These are phyloP conservation scores for Trypanosoma mega DNA, from an alignment of 208 protist genomes.

Conservation along the genomic window DNA sequence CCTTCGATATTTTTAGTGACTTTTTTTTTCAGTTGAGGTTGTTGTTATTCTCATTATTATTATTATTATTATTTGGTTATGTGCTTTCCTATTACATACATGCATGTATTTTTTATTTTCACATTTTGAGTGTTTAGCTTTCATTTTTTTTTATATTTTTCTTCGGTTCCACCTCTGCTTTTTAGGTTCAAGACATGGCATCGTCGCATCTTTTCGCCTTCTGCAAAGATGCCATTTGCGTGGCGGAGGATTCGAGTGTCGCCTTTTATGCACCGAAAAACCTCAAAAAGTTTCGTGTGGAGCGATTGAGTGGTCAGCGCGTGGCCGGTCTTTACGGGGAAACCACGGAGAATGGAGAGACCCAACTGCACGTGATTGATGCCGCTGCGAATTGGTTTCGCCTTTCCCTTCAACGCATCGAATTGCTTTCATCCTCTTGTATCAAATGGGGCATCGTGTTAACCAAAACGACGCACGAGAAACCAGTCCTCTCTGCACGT, in stretches of 20 bases:
- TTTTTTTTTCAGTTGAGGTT: no score
- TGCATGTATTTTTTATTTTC: neutral
- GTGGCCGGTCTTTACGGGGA: slow-evolving; percentile 61
- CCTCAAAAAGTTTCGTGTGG: slow-evolving; percentile 82
- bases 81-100: slow-evolving; percentile 8
- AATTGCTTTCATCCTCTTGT: slow-evolving; percentile 35
- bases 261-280: slow-evolving; percentile 79
- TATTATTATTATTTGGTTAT: slow-evolving; percentile 8
- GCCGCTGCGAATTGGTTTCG: slow-evolving; percentile 68
- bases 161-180: neutral
- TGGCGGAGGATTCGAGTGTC: slow-evolving; percentile 76
- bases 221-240: slow-evolving; percentile 71
- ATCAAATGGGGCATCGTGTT: slow-evolving; percentile 19
- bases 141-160: slow-evolving; percentile 12
- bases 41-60: slow-evolving; percentile 16
- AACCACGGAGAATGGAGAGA: slow-evolving; percentile 11
- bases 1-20: no score
- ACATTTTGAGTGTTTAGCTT: neutral
- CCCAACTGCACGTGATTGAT: slow-evolving; percentile 67
- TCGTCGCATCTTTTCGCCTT: slow-evolving; percentile 59
- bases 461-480: slow-evolving; percentile 2
- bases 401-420: slow-evolving; percentile 42
- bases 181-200: slow-evolving; percentile 33
- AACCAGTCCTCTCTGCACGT: slow-evolving; percentile 20
- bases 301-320: slow-evolving; percentile 66